These are phyloP conservation scores for Hibiscus syriacus DNA, from an alignment of 345 rosid genomes.

Conservation along the genomic window DNA sequence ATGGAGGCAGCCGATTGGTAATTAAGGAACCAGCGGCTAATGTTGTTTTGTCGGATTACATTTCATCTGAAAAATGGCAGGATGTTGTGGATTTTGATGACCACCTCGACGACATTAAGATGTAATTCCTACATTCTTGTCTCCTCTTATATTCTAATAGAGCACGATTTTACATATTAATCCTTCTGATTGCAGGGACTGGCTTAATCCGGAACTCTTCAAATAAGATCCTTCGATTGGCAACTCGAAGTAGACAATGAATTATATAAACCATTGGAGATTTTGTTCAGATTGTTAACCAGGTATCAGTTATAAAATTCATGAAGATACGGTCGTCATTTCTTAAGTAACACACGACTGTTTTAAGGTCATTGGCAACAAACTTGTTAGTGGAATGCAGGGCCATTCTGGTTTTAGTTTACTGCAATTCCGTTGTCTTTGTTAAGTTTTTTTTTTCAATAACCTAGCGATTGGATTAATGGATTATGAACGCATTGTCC, in stretches of 20 bases:
- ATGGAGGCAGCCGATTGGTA: conserved; percentile 54
- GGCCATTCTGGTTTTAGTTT: background rate
- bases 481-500: background rate
- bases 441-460: background rate
- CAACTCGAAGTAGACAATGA: background rate
- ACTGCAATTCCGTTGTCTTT: background rate
- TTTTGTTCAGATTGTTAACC: conserved; percentile 8
- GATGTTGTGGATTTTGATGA: conserved; percentile 80
- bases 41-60: conserved; percentile 55
- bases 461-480: background rate
- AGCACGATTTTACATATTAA: background rate
- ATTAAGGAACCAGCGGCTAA: conserved; percentile 83
- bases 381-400: background rate
- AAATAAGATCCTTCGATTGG: conserved; percentile 28
- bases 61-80: conserved; percentile 72
- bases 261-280: background rate
- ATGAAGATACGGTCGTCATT: background rate
- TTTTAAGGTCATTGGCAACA: background rate
- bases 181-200: conserved; percentile 60
- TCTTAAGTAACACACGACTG: background rate
- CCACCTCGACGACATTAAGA: conserved; percentile 85
- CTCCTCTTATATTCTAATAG: background rate
- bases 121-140: conserved; percentile 35
- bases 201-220: conserved; percentile 87
- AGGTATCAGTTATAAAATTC: background rate